A percentile compares a stretch with the other conserved stretches of the same genome.
Conservation (phyloP, 176 grass and related monocot genomes). For the Ananas comosus region DNA sequence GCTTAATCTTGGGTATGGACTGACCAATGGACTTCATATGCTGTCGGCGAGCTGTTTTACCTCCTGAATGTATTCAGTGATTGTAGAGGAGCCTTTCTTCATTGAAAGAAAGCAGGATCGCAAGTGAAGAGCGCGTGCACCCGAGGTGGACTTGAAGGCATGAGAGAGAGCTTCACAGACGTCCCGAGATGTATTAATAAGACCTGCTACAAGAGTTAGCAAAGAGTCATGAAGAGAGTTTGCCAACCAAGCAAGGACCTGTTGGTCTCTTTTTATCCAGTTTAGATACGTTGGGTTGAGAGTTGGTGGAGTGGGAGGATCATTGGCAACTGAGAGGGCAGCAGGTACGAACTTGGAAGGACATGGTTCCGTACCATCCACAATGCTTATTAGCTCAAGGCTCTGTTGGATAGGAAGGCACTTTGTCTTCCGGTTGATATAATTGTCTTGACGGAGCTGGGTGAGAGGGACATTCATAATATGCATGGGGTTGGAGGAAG, state of each 20-base stretch:
- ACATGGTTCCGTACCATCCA: too few relatives aligned
- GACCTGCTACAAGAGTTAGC: background rate
- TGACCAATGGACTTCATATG: too few relatives aligned
- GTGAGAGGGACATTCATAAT: background rate
- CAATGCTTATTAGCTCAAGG: background rate
- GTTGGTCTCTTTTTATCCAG: background rate
- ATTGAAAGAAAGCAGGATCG: background rate
- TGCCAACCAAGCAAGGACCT: slow-evolving; percentile 7
- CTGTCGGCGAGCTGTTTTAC: too few relatives aligned
- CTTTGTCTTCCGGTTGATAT: background rate
- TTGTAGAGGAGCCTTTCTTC: background rate
- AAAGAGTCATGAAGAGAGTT: background rate
- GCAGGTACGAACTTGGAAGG: too few relatives aligned
- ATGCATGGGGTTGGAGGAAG: too few relatives aligned
- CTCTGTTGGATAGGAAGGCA: background rate
- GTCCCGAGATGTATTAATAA: background rate
- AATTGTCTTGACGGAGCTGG: background rate
- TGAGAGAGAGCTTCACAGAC: background rate
- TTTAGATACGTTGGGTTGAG: background rate
- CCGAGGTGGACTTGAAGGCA: background rate
- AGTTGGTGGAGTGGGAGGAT: background rate
- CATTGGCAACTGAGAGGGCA: background rate
- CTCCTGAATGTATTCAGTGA: too few relatives aligned
- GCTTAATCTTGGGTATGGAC: too few relatives aligned
- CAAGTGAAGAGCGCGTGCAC: background rate